Base-by-base conservation (phyloP, 2,329 filamentous ascomycete species). In the Fusarium sp. region DNA sequence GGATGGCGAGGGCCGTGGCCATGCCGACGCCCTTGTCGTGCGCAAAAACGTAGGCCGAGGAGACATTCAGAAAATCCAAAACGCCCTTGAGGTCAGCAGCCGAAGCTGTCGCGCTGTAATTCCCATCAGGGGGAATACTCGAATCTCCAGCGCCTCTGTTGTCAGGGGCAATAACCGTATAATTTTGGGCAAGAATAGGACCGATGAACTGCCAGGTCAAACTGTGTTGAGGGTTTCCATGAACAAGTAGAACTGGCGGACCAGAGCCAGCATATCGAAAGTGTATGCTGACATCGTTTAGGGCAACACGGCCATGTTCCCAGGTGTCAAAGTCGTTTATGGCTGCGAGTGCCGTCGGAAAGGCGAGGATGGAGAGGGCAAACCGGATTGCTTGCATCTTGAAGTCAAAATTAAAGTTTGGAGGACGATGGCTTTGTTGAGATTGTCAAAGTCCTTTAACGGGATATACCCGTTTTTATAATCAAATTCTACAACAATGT, bases 1-100 rank as follows among this genome's bases (percentile, higher is more conserved):
- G 74, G 4, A 76, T 73, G 0, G 81, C 80, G 0, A 84, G 75
- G 0, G 81, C 81, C 0, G 78, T 69, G 2, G 81, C 81, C 29
- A 81, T 74, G 0, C 82, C 83, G 4, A 77, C 78, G 14, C 82
- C 82, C 61, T 83, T 84, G 61, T 85, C 83, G 64, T 84, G 82
- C 0, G 79, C 75, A 65, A 84, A 79, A 0, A 84, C 78, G 62
- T 82, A 82, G 2, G 81, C 73, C 25, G 76, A 79, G 2, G 78
- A 78, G 6, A 83, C 73, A 20, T 81, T 81, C 7, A 84, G 67
- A 42, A 83, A 83, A 34, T 81, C 79, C 40, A 84, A 74, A 0
- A 84, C 67, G 10, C 75, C 76, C 23, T 78, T 77, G 6, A 82
- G 75, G 40, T 83, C 75, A 14, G 74, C 73, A 62, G 81, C 82